Percentiles rank a stretch among this genome's conserved stretches.
These are phyloP conservation scores for Gossypium sturtianum DNA, from an alignment of 345 rosid genomes.

Conservation along the genomic window DNA sequence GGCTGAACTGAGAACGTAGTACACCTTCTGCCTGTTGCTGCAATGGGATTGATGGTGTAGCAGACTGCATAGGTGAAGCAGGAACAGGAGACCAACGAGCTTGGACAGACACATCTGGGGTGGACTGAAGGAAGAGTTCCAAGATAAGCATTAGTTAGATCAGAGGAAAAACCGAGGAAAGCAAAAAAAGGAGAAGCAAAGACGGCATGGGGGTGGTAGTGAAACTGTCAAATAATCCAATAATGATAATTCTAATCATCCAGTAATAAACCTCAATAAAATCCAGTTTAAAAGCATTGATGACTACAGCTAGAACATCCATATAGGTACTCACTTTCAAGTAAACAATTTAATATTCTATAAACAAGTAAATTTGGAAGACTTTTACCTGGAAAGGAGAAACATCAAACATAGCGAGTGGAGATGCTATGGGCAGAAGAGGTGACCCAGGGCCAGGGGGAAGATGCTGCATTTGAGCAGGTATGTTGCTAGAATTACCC, in stretches of 20 bases:
- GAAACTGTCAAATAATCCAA: background rate
- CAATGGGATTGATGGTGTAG: slow-evolving; percentile 47
- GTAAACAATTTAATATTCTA: background rate
- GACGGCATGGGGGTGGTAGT: background rate
- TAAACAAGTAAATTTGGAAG: background rate
- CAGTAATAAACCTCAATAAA: background rate
- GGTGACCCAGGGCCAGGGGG: slow-evolving; percentile 66
- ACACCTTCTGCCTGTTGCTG: slow-evolving; percentile 55
- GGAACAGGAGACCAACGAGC: slow-evolving; percentile 84
- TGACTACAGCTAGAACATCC: background rate
- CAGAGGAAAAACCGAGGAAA: background rate
- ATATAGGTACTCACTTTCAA: background rate
- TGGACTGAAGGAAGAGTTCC: slow-evolving; percentile 41
- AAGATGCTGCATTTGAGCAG: slow-evolving; percentile 71
- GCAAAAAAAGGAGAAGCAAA: too few species aligned
- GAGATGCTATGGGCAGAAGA: slow-evolving; percentile 68
- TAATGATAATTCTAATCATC: background rate
- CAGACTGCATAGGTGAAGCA: slow-evolving; percentile 44
- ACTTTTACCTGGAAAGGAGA: slow-evolving; percentile 84
- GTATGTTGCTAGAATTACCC: slow-evolving; percentile 48
- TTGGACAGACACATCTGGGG: slow-evolving; percentile 67
- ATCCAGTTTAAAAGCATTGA: background rate
- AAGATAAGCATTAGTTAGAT: slow-evolving; percentile 11
- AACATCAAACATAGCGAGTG: slow-evolving; percentile 84
- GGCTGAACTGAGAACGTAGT: slow-evolving; percentile 53